Evolutionary conservation across 106 monocot genomes (phyloP).

Genomic region (Allium sativum): DNA sequence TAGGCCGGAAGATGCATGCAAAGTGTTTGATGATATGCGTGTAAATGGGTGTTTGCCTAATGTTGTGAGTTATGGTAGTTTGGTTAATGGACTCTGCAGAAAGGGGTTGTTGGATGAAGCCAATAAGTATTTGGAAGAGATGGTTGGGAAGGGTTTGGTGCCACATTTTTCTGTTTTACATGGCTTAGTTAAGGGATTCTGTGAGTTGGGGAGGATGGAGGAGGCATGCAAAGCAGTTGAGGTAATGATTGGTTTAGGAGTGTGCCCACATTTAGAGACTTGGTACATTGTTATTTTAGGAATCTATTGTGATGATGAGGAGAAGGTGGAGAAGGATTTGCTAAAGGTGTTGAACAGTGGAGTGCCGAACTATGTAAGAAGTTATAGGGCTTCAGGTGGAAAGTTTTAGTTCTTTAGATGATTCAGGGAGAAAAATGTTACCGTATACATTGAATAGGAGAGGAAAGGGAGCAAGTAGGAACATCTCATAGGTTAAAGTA

Average conservation of each 20-base stretch:
- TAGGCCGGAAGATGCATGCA: conserved; percentile 55
- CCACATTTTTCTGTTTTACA: conserved; percentile 87
- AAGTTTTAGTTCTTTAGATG: too few relatives aligned
- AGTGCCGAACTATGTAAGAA: too few relatives aligned
- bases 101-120: conserved; percentile 51
- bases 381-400: too few relatives aligned
- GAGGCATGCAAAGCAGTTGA: conserved; percentile 35
- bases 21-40: conserved; percentile 78
- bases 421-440: too few relatives aligned
- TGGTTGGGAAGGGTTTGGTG: conserved; percentile 43
- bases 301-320: conserved; percentile 21
- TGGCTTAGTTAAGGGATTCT: conserved; percentile 58
- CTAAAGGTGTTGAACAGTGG: conserved; percentile 14
- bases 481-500: too few relatives aligned
- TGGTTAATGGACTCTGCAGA: conserved; percentile 61
- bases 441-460: too few relatives aligned
- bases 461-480: too few relatives aligned
- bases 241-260: conserved; percentile 50
- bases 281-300: conserved; percentile 37
- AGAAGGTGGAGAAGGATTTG: conserved; percentile 16
- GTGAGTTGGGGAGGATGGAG: conserved; percentile 49
- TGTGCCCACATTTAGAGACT: conserved; percentile 59
- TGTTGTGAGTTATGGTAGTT: conserved; percentile 36
- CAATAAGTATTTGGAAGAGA: conserved; percentile 46
- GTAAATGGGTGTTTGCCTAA: conserved; percentile 42